phyloP scores from a whole-genome alignment of 2,329 filamentous ascomycete species.

The Clarireedia hainanense region DNA sequence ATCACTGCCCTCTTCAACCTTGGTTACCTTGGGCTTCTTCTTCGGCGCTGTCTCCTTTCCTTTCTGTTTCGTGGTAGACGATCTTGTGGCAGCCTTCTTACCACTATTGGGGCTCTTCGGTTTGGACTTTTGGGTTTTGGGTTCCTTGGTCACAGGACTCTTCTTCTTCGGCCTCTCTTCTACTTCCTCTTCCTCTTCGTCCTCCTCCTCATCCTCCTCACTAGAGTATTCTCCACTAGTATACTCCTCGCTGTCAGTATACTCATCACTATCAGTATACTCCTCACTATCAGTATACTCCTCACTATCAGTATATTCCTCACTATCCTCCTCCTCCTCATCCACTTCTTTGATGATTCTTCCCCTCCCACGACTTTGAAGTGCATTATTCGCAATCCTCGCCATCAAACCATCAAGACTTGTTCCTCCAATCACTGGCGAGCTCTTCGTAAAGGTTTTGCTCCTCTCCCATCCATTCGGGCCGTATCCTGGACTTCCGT shows the following conservation, averaged over 20 bases:
- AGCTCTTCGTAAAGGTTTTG: neutral
- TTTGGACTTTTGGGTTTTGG: neutral
- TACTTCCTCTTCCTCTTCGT: neutral
- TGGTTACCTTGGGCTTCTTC: neutral
- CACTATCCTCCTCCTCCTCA: neutral
- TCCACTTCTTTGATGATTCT: conserved; percentile 6
- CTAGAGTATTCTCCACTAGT: conserved; percentile 3
- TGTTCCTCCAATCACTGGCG: neutral
- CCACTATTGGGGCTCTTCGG: neutral
- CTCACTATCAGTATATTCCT: neutral
- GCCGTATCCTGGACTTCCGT: conserved; percentile 1
- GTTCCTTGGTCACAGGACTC: neutral
- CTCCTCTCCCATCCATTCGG: neutral
- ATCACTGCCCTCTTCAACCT: conserved; percentile 1
- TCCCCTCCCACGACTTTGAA: conserved; percentile 2
- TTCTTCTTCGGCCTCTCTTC: neutral
- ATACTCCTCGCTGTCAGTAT: conserved; percentile 7
- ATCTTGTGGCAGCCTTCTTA: neutral
- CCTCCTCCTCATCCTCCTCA: neutral
- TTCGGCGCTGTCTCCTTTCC: neutral
- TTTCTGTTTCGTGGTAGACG: neutral
- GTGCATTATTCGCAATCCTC: conserved; percentile 3
- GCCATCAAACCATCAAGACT: conserved; percentile 4
- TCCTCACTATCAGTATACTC: neutral
- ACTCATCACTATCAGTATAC: conserved; percentile 2